Evolutionary conservation across 257 asterid species (phyloP), one percentile per base, ranked within the genome.

Genomic region (Linderniella brevidens): DNA sequence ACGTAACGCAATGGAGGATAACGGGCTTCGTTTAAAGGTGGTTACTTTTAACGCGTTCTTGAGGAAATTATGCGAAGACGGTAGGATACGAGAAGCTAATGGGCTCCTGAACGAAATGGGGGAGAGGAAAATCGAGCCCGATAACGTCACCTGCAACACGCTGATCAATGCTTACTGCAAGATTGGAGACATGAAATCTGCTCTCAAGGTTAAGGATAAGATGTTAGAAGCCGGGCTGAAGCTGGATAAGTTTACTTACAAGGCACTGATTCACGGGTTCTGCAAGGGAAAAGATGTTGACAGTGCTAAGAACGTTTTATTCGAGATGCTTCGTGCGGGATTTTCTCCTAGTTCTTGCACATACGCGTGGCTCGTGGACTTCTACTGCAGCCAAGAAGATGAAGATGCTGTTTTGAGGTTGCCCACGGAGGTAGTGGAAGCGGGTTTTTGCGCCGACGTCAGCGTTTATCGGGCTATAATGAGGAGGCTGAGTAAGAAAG

Each of bases 161-260:
- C 63, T 88, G 59, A 80, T 88, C 35, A 88, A 84, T 66, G 86
- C 86, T 36, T 83, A 87, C 58, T 68, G 82, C 80, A 83, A 87
- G 73, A 76, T 80, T 5, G 84, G 92, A 37, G 98, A 88, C 55
- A 76, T 74, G 86, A 38, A 52, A 44, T 84, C 95, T 17, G 82
- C 92, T 42, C 50, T 76, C 64, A 80, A 62, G 60, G 79, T 84
- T 52, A 67, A 69, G 53, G 61, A 58, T 25, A 84, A 65, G 68
- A 88, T 88, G 94, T 35, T 74, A 65, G 90, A 77, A 66, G 80
- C 73, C 41, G 95, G 95, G 14, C 52, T 88, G 32, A 67, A 45
- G 55, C 84, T 86, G 1, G 95, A 88, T 62, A 59, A 72, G 52
- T 84, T 75, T 51, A 88, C 95, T 48, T 84, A 68, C 70, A 83